A percentile compares a stretch with the other conserved stretches of the same genome.
Evolutionary conservation across 179 eudicot species (phyloP).

Genomic region (Camellia oleifera): DNA sequence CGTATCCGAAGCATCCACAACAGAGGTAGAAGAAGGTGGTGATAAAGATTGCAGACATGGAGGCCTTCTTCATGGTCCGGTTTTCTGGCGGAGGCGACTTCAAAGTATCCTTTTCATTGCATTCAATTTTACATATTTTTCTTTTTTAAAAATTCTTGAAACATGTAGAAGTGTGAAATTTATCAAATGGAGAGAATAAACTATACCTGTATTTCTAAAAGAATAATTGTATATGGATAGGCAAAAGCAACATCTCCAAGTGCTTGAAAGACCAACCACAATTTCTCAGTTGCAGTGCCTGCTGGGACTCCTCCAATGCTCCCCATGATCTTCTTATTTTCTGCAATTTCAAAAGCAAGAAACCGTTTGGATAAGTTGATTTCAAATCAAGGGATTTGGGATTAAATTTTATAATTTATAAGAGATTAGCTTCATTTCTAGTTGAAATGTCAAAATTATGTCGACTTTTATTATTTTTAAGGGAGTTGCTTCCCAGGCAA

Average conservation of each 20-base stretch:
- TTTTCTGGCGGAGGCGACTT: constrained; percentile 50
- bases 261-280: constrained; percentile 50
- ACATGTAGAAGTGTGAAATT: too few species aligned
- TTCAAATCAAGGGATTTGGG: too few species aligned
- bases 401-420: too few species aligned
- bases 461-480: too few species aligned
- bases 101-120: constrained; percentile 40
- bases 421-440: too few species aligned
- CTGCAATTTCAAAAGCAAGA: constrained; percentile 23
- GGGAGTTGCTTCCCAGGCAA: too few species aligned
- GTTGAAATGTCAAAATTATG: too few species aligned
- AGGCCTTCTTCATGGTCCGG: constrained; percentile 47
- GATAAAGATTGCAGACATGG: constrained; percentile 32
- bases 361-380: too few species aligned
- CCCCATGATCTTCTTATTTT: constrained; percentile 50
- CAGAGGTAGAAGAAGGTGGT: constrained; percentile 53
- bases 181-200: background rate
- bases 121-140: background rate
- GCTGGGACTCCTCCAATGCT: constrained; percentile 48
- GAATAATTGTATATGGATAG: constrained; percentile 50
- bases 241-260: constrained; percentile 73
- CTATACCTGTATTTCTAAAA: constrained; percentile 59
- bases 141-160: background rate
- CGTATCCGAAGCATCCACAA: constrained; percentile 63
- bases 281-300: constrained; percentile 27